These are phyloP conservation scores for Penicillium decumbens DNA, from an alignment of 2,329 filamentous ascomycete genomes.

Conservation along the genomic window DNA sequence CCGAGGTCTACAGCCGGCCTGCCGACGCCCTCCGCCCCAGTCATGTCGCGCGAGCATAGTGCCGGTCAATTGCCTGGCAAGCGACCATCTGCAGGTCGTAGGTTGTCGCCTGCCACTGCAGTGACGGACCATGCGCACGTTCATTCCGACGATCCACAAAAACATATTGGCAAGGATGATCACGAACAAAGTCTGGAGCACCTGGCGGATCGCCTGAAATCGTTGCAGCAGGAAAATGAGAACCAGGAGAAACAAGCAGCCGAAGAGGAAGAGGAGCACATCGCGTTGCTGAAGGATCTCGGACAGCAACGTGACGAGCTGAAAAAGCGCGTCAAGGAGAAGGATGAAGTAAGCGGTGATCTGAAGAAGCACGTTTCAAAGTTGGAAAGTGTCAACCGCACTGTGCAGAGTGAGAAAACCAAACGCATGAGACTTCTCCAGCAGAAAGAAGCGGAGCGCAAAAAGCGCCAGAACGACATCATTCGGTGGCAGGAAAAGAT, in stretches of 20 bases:
- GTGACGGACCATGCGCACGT: slow-evolving; percentile 39
- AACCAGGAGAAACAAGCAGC: slow-evolving; percentile 65
- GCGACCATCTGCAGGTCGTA: slow-evolving; percentile 66
- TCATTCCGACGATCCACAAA: slow-evolving; percentile 39
- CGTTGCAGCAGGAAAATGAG: slow-evolving; percentile 76
- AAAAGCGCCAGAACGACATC: slow-evolving; percentile 58
- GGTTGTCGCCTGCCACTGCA: slow-evolving; percentile 66
- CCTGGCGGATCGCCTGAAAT: slow-evolving; percentile 75
- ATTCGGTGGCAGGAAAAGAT: slow-evolving; percentile 55
- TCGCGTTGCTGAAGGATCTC: slow-evolving; percentile 61
- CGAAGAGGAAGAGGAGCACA: slow-evolving; percentile 65
- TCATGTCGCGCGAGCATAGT: slow-evolving; percentile 63
- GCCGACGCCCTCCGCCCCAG: slow-evolving; percentile 56
- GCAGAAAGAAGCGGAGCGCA: slow-evolving; percentile 57
- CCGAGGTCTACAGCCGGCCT: slow-evolving; percentile 51
- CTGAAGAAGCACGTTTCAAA: slow-evolving; percentile 74
- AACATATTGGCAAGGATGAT: slow-evolving; percentile 44
- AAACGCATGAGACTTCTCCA: slow-evolving; percentile 66
- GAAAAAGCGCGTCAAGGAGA: slow-evolving; percentile 73
- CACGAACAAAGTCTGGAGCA: slow-evolving; percentile 66
- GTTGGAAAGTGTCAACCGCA: slow-evolving; percentile 75
- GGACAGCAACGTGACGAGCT: slow-evolving; percentile 75
- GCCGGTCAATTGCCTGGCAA: slow-evolving; percentile 51
- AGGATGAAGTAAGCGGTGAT: slow-evolving; percentile 83
- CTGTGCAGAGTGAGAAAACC: slow-evolving; percentile 69